Evolutionary conservation across 1,284 basidiomycete genomes (phyloP), one percentile per base, ranked within the genome.

Genomic region (Pterula multifida): DNA sequence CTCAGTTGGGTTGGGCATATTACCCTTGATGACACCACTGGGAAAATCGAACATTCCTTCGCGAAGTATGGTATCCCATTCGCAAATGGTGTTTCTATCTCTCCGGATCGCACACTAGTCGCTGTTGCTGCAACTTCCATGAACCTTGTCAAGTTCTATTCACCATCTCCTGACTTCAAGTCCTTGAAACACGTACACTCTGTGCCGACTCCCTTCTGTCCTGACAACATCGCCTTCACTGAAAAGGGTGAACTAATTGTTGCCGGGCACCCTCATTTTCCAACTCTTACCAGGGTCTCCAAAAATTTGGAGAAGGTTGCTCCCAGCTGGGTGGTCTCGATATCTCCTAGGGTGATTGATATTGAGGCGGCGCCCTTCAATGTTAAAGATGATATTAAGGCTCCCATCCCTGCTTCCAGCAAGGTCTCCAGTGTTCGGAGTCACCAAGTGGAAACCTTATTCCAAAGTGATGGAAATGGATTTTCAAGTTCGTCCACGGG

Each of bases 21-120:
- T 51, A 62, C 68, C 0, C 54, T 83, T 19, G 53, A 58, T 11
- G 50, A 54, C 24, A 57, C 61, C 3, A 49, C 55, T 4, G 59
- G 62, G 2, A 51, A 55, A n/a, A 53, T 65, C 45, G 51, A 60
- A 0, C 68, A 75, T 49, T 57, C 60, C 1, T 60, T 76, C 26
- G 63, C 68, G 2, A 71, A 69, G 1, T 58, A 64, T 3, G 72
- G 73, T 49, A 63, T 84, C 13, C 63, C 83, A 0, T 86, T 85
- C 60, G 67, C 84, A 3, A 87, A 87, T 56, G 85, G 85, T 26
- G 55, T 86, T 48, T 67, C 79, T 0, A 52, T 84, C 39, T 80
- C 78, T 0, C 71, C 71, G 0, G 62, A 68, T 2, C 70, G 70
- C 1, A 59, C 61, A 0, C 65, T 71, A 21, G 63, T 84, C 12